Conservation (phyloP, 2,329 filamentous ascomycete species). For the Cladophialophora yegresii region DNA sequence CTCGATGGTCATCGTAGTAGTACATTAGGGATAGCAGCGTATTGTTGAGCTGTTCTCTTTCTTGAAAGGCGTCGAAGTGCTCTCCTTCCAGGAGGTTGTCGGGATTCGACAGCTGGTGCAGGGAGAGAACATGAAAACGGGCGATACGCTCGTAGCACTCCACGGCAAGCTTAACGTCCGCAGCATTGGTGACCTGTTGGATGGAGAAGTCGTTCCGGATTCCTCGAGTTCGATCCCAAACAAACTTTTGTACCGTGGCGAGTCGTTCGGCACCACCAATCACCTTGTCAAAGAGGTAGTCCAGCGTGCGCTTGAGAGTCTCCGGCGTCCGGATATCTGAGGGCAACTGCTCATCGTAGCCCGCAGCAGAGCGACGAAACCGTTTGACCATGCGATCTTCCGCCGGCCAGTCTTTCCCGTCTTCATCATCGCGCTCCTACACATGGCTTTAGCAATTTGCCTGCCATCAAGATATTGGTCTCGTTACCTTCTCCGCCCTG, state of each 20-base stretch:
- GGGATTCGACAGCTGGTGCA: slow-evolving; percentile 60
- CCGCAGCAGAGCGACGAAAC: slow-evolving; percentile 63
- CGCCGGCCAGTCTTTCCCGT: slow-evolving; percentile 43
- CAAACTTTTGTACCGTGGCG: slow-evolving; percentile 60
- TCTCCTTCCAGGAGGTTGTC: slow-evolving; percentile 52
- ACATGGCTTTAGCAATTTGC: slow-evolving; percentile 11
- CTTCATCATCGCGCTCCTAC: slow-evolving; percentile 31
- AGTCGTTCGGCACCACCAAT: slow-evolving; percentile 54
- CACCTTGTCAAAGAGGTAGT: slow-evolving; percentile 54
- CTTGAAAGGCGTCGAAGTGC: slow-evolving; percentile 60
- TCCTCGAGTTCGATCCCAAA: slow-evolving; percentile 66
- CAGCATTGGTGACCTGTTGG: slow-evolving; percentile 59
- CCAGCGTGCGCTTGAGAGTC: slow-evolving; percentile 50
- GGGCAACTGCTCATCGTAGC: slow-evolving; percentile 63
- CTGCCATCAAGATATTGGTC: background rate
- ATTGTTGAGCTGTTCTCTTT: slow-evolving; percentile 65
- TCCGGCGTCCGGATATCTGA: slow-evolving; percentile 64
- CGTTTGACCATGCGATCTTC: slow-evolving; percentile 64
- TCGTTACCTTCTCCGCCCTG: slow-evolving; percentile 58
- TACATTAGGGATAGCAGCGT: slow-evolving; percentile 63
- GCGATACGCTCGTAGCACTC: slow-evolving; percentile 65
- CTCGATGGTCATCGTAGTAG: slow-evolving; percentile 60
- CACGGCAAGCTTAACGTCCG: slow-evolving; percentile 60
- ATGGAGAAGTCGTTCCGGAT: slow-evolving; percentile 67
- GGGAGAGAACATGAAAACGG: slow-evolving; percentile 63